Evolutionary conservation across 2,329 filamentous ascomycete species (phyloP).

Genomic region (Aspergillus floridensis): DNA sequence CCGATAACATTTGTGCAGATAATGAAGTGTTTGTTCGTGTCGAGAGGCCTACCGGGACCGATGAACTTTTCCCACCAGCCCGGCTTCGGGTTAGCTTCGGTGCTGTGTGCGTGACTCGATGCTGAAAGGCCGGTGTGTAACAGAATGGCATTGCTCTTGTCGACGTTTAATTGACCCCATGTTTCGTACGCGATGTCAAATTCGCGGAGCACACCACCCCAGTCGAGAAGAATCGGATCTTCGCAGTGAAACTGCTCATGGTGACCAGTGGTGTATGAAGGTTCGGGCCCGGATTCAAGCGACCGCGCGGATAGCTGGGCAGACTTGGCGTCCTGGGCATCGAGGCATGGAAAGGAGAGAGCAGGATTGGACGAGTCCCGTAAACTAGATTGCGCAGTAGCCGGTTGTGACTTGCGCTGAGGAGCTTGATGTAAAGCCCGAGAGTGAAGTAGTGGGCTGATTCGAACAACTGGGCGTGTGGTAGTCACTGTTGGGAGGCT

Average conservation of each 20-base stretch:
- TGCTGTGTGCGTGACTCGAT: slow-evolving; percentile 95
- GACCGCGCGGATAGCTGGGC: slow-evolving; percentile 68
- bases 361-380: slow-evolving; percentile 68
- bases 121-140: slow-evolving; percentile 92
- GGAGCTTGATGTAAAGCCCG: slow-evolving; percentile 23
- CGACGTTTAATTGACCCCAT: slow-evolving; percentile 62
- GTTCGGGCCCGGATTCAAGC: slow-evolving; percentile 77
- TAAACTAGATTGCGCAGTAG: slow-evolving; percentile 19
- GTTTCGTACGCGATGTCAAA: slow-evolving; percentile 92
- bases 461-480: slow-evolving; percentile 10
- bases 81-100: slow-evolving; percentile 76
- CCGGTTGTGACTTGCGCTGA: slow-evolving; percentile 18
- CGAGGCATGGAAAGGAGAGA: slow-evolving; percentile 86
- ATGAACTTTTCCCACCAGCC: slow-evolving; percentile 99
- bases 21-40: slow-evolving; percentile 88
- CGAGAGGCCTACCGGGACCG: slow-evolving; percentile 76
- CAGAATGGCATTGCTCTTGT: slow-evolving; percentile 84
- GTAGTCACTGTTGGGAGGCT: slow-evolving; percentile 1
- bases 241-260: slow-evolving; percentile 73
- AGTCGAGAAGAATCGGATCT: slow-evolving; percentile 79
- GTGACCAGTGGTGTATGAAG: slow-evolving; percentile 87
- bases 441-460: background rate
- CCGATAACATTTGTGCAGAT: slow-evolving; percentile 97
- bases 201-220: slow-evolving; percentile 86
- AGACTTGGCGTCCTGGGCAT: slow-evolving; percentile 76